Evolutionary conservation across 2,329 filamentous ascomycete species (phyloP), one percentile per base, ranked within the genome.

Genomic region (Ascosphaera apis): DNA sequence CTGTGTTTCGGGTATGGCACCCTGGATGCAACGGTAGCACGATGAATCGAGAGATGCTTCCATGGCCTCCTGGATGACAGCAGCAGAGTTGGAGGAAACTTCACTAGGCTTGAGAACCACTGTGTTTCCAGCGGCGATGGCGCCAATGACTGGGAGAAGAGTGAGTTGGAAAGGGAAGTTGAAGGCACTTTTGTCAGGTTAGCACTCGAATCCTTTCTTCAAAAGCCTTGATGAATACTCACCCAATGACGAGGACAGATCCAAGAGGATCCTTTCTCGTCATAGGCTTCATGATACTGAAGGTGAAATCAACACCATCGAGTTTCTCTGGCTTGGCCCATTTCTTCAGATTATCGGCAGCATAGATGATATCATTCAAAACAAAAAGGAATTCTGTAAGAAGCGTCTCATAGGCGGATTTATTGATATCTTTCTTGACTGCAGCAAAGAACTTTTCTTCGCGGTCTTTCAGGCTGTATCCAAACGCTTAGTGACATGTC

Each of bases 71-170:
- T 80, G 72, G 49, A 92, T 57, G 18, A 86, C 70, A 54, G 77
- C 76, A 36, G 83, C 82, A 11, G 75, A 72, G 41, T 73, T 63
- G 15, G 84, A 73, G 0, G 84, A 66, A 37, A 70, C 69, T 60
- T 98, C 88, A 15, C 80, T 88, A 3, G 88, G 86, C 66, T 98
- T 98, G 47, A 95, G 53, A 15, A 93, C 62, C 33, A 76, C 81
- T 4, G 84, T 86, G 55, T 88, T 93, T 36, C 88, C 88, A 6
- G 82, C 86, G 31, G 80, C 73, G 47, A 98, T 92, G 48, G 86
- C 88, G 39, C 86, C 88, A 42, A 92, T 69, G 41, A 91, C 56
- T 2, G 86, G 83, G 1, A 70, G 67, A 30, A 95, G 53, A 27
- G 73, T 72, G 31, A 95, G 66, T 56, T 84, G 75, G 53, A 92